Base-by-base conservation (phyloP, 2,329 filamentous ascomycete species). In the Fusarium concolor region DNA sequence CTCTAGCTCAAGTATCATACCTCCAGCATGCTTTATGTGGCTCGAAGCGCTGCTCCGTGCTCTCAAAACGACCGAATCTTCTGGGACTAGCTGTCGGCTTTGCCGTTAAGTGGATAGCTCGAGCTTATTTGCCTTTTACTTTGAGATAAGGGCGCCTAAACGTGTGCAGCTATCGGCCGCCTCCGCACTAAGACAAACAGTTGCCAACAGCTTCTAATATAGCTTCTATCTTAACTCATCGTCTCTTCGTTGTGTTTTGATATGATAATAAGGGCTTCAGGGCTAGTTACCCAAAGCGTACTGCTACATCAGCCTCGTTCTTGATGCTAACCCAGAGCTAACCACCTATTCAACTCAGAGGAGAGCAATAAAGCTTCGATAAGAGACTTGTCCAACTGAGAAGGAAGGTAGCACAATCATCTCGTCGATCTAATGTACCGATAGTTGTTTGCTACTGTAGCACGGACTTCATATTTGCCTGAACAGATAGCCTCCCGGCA, bases 61-160 rank as follows among this genome's bases (percentile, higher is more conserved):
- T 41, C 53, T 37, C 38, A 33, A 59, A 57, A 33, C n/a, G 28
- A 55, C 31, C 47, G 39, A 38, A 18, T n/a, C 44, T 60, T 14
- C 17, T 18, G 26, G 29, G 17, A 28, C 38, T 52, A 22, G 35
- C 29, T 31, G 28, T 61, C 64, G 64, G 65, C 37, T 38, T 61
- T 47, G 33, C 64, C 59, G 50, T 31, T 63, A 42, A 31, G 33
- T 55, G 38, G 39, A 54, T 60, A 65, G 28, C 41, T 65, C 15
- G 42, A 53, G 35, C 33, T 64, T 51, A 50, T 64, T 41, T 46
- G n/a, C 35, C 18, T 42, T 39, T 31, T 18, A 41, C 37, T 63
- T 43, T 35, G 20, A 22, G n/a, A 18, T 18, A 15, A 11, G 31
- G 22, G 55, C 43, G 35, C 54, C 24, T 43, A 41, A 42, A 17